Evolutionary conservation across 1,139 yeast genomes (phyloP).

Genomic region (Hemisphaericaspora lyxosophila): DNA sequence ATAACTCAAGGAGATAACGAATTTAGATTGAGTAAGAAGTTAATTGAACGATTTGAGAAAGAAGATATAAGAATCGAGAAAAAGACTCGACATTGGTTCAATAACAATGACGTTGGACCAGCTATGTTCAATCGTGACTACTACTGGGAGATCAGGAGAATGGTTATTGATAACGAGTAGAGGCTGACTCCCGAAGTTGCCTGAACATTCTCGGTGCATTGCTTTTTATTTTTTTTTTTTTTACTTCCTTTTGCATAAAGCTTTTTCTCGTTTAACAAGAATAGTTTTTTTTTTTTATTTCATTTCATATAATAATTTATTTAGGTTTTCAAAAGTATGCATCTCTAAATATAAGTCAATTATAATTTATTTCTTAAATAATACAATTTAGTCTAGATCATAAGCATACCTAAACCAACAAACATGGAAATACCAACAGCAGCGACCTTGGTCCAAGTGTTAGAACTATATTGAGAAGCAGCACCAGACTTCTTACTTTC

Average conservation of each 20-base stretch:
- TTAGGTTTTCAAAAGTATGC: not conserved
- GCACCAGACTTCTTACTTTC: conserved; percentile 19
- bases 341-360: too few species aligned
- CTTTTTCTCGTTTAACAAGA: not conserved
- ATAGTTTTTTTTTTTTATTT: not conserved
- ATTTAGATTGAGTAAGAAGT: conserved; percentile 40
- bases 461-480: conserved; percentile 10
- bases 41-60: conserved; percentile 41
- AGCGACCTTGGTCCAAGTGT: conserved; percentile 14
- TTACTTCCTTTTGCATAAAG: not conserved
- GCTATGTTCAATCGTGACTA: conserved; percentile 34
- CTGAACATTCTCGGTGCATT: too few species aligned
- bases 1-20: conserved; percentile 23
- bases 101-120: conserved; percentile 20
- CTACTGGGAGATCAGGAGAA: conserved; percentile 54
- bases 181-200: too few species aligned
- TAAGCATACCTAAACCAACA: conserved; percentile 22
- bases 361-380: too few species aligned
- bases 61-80: conserved; percentile 52
- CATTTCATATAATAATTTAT: not conserved
- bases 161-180: conserved; percentile 46
- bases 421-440: conserved; percentile 24
- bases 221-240: not conserved
- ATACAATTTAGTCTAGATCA: too few species aligned
- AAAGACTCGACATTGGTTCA: conserved; percentile 56